A percentile compares a stretch with the other conserved stretches of the same genome.
phyloP scores from a whole-genome alignment of 139 green algal species.

The Chlamydomonas incerta region DNA sequence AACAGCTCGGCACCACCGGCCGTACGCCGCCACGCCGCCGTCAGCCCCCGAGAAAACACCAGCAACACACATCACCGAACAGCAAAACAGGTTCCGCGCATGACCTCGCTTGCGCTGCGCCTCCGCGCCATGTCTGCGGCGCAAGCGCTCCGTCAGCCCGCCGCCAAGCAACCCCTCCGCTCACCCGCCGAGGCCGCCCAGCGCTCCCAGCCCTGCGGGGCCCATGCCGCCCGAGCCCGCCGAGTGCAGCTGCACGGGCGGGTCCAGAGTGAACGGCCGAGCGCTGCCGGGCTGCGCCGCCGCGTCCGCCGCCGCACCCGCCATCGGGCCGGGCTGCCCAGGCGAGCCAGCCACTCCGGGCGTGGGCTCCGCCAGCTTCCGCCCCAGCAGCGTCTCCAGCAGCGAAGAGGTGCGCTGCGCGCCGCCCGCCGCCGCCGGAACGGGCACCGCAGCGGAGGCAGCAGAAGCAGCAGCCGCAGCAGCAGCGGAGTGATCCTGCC shows the following conservation, averaged over 20 bases:
- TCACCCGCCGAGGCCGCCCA: conserved; percentile 20
- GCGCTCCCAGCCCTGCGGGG: neutral
- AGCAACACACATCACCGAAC: no score
- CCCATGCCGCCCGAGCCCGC: conserved; percentile 8
- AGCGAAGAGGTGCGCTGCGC: conserved; percentile 17
- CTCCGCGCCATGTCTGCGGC: no score
- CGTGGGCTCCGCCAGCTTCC: neutral
- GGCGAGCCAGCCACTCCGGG: neutral
- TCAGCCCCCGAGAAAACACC: no score
- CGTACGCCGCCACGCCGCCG: no score
- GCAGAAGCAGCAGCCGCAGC: neutral
- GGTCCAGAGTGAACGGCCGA: conserved; percentile 34
- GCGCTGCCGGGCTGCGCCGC: neutral
- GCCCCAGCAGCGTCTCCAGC: conserved; percentile 30
- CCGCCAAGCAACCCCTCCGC: no score
- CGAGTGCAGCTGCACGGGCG: conserved; percentile 9
- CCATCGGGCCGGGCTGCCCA: neutral
- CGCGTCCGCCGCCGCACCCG: neutral
- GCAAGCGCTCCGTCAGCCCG: neutral
- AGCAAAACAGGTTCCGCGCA: no score
- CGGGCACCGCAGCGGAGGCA: neutral
- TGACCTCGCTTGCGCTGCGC: no score
- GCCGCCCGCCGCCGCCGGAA: neutral
- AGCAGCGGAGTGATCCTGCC: neutral
- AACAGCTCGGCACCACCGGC: no score